phyloP scores from a whole-genome alignment of 352 stramenopile genomes.

The Pythium rhizo-oryzae region DNA sequence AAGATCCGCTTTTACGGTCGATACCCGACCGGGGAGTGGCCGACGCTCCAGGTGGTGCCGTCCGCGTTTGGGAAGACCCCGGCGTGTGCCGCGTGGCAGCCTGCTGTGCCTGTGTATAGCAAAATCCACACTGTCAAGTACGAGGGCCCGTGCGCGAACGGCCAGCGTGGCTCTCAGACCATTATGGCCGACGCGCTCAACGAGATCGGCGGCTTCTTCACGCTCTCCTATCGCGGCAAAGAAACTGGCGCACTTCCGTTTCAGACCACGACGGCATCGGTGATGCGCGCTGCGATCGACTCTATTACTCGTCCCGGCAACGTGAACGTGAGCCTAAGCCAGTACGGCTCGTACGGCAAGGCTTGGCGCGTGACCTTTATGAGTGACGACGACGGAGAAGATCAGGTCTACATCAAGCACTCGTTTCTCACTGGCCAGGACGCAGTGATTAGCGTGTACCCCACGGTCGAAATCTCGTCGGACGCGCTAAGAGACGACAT shows the following conservation, averaged over 20 bases:
- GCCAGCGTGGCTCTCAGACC: conserved; percentile 57
- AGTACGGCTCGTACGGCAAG: conserved; percentile 69
- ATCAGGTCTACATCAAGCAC: conserved; percentile 80
- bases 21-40: conserved; percentile 74
- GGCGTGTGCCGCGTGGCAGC: conserved; percentile 42
- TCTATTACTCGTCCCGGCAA: conserved; percentile 74
- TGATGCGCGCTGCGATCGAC: conserved; percentile 89
- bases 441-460: conserved; percentile 69
- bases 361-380: conserved; percentile 94
- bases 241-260: conserved; percentile 70
- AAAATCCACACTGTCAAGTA: conserved; percentile 73
- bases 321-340: conserved; percentile 83
- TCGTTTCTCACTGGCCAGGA: conserved; percentile 73
- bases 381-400: conserved; percentile 51
- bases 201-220: conserved; percentile 90
- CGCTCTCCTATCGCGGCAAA: conserved; percentile 85
- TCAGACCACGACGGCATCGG: conserved; percentile 74
- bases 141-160: conserved; percentile 56
- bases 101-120: conserved; percentile 46
- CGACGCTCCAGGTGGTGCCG: conserved; percentile 59
- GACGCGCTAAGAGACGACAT: conserved; percentile 63
- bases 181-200: conserved; percentile 76
- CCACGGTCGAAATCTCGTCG: conserved; percentile 61
- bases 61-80: conserved; percentile 37
- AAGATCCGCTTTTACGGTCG: conserved; percentile 70